phyloP scores from a whole-genome alignment of 306 rosid species.

The Mucuna pruriens region DNA sequence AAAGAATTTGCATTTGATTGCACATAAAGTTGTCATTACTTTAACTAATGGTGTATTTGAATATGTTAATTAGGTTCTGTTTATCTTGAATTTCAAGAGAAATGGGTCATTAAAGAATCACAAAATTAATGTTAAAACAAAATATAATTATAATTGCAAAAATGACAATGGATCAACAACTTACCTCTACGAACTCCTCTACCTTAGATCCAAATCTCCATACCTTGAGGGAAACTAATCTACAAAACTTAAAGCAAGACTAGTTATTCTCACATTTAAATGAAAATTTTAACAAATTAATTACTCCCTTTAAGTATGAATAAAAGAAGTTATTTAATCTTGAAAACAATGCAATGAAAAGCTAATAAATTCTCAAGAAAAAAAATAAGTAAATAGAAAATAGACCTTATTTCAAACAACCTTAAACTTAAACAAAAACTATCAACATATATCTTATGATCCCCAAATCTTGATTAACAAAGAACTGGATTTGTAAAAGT shows the following conservation, averaged over 20 bases:
- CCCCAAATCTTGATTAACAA: slow-evolving; percentile 85
- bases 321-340: slow-evolving; percentile 16
- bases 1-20: slow-evolving; percentile 71
- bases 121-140: slow-evolving; percentile 28
- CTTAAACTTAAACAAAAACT: slow-evolving; percentile 75
- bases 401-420: slow-evolving; percentile 66
- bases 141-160: slow-evolving; percentile 2
- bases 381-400: slow-evolving; percentile 23
- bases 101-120: slow-evolving; percentile 28
- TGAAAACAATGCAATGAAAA: slow-evolving; percentile 22
- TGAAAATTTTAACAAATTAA: slow-evolving; percentile 29
- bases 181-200: slow-evolving; percentile 77
- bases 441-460: slow-evolving; percentile 79
- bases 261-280: slow-evolving; percentile 33
- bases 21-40: slow-evolving; percentile 62
- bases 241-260: slow-evolving; percentile 51
- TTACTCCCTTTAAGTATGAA: neutral
- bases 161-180: slow-evolving; percentile 33
- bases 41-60: slow-evolving; percentile 84
- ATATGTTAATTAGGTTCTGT: slow-evolving; percentile 79
- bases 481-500: slow-evolving; percentile 92
- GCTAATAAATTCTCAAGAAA: slow-evolving; percentile 26
- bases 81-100: slow-evolving; percentile 67
- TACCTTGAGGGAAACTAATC: slow-evolving; percentile 81
- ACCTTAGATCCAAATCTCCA: slow-evolving; percentile 61